Evolutionary conservation across 306 rosid genomes (phyloP), one percentile per base, ranked within the genome.

Genomic region (Prunus fruticosa): DNA sequence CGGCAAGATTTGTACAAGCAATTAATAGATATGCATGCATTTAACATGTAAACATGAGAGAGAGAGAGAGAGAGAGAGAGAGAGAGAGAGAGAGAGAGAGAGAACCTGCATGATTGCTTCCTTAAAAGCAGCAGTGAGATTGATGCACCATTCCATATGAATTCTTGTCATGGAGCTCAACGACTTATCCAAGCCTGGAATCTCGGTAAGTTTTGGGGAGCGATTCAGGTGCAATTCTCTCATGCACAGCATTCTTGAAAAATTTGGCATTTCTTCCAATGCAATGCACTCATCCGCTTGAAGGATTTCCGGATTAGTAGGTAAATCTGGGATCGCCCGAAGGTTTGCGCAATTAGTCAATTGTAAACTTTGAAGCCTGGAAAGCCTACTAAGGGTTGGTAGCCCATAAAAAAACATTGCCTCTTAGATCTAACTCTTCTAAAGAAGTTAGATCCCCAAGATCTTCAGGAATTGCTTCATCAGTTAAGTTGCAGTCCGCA

Each of bases 41-140:
- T 3, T 58, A 30, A 0, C 1, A 3, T 11, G 25, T 12, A 23
- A 0, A 22, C 20, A 3, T 16, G 68, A n/a, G 16, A n/a, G 70
- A 10, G 28, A 4, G 54, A 45, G 13, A 68, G 58, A 53, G 43
- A 38, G 41, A 34, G 41, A 34, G 41, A 34, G 38, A 32, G 38
- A 32, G 69, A 65, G 69, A 65, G 70, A 65, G 43, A 28, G 23
- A 32, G 54, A 11, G 57, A 68, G 71, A 51, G 14, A 73, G 63
- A 47, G 6, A 72, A 83, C 84, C 82, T 72, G 69, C 14, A 67
- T 38, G 60, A 84, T 41, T 71, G 28, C 73, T 13, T 60, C 50
- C 18, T 32, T 76, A 28, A 76, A 30, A 38, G 20, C 14, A 15
- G 57, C 30, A 30, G 60, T 6, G 1, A 84, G 15, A 19, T 30